Percentiles rank a stretch among this genome's conserved stretches.
Conservation (phyloP, 108 stramenopile species). For the Conticribra weissflogii region DNA sequence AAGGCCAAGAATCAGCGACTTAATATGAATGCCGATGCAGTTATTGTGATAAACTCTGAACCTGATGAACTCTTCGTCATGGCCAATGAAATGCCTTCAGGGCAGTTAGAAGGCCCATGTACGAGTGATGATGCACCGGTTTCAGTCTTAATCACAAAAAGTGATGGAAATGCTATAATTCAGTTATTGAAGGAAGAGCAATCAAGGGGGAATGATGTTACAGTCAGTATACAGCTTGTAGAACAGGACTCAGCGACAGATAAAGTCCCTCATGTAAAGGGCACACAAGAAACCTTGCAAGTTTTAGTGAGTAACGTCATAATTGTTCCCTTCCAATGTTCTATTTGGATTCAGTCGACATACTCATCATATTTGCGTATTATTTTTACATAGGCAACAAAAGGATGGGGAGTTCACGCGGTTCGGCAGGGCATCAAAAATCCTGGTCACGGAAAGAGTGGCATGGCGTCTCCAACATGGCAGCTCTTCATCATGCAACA, state of each 20-base stretch:
- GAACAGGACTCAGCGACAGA: slow-evolving; percentile 21
- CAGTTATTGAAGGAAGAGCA: slow-evolving; percentile 8
- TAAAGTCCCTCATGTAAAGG: slow-evolving; percentile 42
- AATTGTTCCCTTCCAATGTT: no score
- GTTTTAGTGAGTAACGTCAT: slow-evolving; percentile 52
- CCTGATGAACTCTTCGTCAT: slow-evolving; percentile 77
- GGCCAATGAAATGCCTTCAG: slow-evolving; percentile 46
- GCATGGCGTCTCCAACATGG: slow-evolving; percentile 34
- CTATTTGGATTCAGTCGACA: no score
- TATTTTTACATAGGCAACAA: slow-evolving; percentile 3
- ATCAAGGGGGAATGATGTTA: slow-evolving; percentile 10
- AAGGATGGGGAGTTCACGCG: slow-evolving; percentile 76
- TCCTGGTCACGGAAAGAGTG: background rate
- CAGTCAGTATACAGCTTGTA: slow-evolving; percentile 11
- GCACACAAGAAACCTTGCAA: slow-evolving; percentile 39
- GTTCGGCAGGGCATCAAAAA: slow-evolving; percentile 21
- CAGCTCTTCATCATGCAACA: slow-evolving; percentile 66
- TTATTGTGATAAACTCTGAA: slow-evolving; percentile 69
- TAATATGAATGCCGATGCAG: slow-evolving; percentile 39
- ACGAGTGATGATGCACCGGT: slow-evolving; percentile 45
- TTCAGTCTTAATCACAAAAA: slow-evolving; percentile 65
- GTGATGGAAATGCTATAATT: slow-evolving; percentile 62
- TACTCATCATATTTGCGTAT: background rate
- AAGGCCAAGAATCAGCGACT: slow-evolving; percentile 60
- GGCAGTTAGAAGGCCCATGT: slow-evolving; percentile 11